These are phyloP conservation scores for Hawksworthiomyces lignivorus DNA, from an alignment of 2,329 filamentous ascomycete species.

Conservation along the genomic window DNA sequence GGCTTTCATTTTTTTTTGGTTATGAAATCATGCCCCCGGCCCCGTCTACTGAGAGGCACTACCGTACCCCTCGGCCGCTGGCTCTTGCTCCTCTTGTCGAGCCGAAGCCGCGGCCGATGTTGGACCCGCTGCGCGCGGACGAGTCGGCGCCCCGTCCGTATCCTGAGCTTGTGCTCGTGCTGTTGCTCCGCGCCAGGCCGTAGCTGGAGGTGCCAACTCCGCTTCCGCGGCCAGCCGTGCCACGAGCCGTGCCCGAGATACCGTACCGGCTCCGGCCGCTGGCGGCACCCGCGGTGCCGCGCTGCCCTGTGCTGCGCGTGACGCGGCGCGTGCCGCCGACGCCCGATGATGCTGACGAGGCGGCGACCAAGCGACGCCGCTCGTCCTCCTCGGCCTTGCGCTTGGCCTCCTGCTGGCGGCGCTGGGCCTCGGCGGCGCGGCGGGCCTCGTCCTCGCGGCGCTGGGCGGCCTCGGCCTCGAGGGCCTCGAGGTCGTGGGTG, in stretches of 20 bases:
- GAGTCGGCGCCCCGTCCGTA: conserved; percentile 39
- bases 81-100: conserved; percentile 45
- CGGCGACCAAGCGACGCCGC: conserved; percentile 33
- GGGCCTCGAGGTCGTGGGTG: conserved; percentile 74
- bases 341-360: conserved; percentile 4
- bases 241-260: too few relatives aligned
- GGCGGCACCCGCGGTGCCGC: background rate
- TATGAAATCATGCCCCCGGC: background rate
- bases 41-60: too few relatives aligned
- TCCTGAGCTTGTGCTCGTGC: conserved; percentile 25
- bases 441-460: conserved; percentile 72
- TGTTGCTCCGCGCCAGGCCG: background rate
- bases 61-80: conserved; percentile 8
- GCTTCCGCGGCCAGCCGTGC: background rate
- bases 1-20: background rate
- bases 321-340: conserved; percentile 3
- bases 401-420: conserved; percentile 63
- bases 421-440: conserved; percentile 69
- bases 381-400: conserved; percentile 57
- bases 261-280: background rate
- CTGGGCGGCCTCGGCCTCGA: conserved; percentile 69
- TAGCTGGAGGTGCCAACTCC: background rate
- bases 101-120: conserved; percentile 38
- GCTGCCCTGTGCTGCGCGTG: background rate
- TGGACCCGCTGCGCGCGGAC: conserved; percentile 27